A percentile compares a stretch with the other conserved stretches of the same genome.
phyloP scores from a whole-genome alignment of 164 flowering plant species.

The Stephania yunnanensis region DNA sequence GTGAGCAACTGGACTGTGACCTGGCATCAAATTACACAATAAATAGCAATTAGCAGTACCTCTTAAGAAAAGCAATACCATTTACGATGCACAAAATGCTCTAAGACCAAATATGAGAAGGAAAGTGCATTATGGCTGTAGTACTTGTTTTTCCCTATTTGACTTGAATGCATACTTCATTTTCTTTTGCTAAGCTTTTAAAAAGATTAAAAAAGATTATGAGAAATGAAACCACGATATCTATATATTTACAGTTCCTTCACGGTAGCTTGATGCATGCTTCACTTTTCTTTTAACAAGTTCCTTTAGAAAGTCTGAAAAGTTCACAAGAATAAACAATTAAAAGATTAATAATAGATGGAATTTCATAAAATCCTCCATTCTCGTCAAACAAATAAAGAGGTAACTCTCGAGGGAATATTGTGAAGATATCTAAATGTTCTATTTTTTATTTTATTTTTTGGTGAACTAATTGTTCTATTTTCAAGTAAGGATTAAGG shows the following conservation, averaged over 20 bases:
- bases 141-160: background rate
- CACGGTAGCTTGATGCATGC: too few species aligned
- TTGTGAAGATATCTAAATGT: background rate
- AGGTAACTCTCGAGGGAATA: background rate
- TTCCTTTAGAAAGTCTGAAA: too few species aligned
- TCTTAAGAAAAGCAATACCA: background rate
- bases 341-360: background rate
- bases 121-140: background rate
- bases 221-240: background rate
- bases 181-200: background rate
- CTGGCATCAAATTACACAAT: constrained; percentile 35
- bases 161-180: background rate
- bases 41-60: constrained; percentile 4
- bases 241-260: too few species aligned
- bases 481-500: background rate
- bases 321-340: background rate
- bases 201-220: background rate
- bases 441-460: background rate
- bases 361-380: background rate
- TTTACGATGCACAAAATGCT: background rate
- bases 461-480: background rate
- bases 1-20: constrained; percentile 93
- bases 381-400: background rate
- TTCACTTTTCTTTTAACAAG: too few species aligned
- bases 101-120: background rate